Conservation (phyloP, 2,329 filamentous ascomycete genomes). For the Colletotrichum sp. region DNA sequence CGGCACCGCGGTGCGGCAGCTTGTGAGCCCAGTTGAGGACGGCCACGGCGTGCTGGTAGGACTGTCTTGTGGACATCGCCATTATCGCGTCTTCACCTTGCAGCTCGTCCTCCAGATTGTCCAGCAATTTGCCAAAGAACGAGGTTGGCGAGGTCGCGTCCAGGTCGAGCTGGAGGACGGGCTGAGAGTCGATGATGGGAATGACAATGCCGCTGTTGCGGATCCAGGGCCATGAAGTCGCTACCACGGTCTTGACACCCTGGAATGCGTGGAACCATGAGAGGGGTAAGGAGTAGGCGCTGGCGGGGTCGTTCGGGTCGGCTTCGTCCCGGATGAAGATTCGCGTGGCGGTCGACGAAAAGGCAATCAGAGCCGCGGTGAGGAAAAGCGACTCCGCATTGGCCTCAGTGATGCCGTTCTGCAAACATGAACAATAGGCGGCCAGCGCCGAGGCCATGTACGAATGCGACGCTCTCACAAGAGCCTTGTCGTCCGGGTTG, state of each 20-base stretch:
- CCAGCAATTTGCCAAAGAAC: slow-evolving; percentile 67
- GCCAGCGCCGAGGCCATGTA: slow-evolving; percentile 69
- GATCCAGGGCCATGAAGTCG: slow-evolving; percentile 69
- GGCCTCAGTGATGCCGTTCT: slow-evolving; percentile 58
- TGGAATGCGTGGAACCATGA: slow-evolving; percentile 73
- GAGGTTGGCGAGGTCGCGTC: slow-evolving; percentile 53
- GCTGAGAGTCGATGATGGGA: slow-evolving; percentile 68
- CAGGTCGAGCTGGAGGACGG: slow-evolving; percentile 65
- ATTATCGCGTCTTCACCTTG: slow-evolving; percentile 30
- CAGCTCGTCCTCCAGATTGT: slow-evolving; percentile 63
- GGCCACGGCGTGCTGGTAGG: slow-evolving; percentile 68
- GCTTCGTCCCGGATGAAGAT: slow-evolving; percentile 65
- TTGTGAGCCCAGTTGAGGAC: slow-evolving; percentile 71
- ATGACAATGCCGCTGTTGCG: slow-evolving; percentile 61
- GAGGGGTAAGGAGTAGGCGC: slow-evolving; percentile 62
- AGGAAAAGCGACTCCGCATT: slow-evolving; percentile 70
- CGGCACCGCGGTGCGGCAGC: slow-evolving; percentile 62
- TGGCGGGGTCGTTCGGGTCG: slow-evolving; percentile 41
- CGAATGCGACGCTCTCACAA: slow-evolving; percentile 67
- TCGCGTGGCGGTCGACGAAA: slow-evolving; percentile 69
- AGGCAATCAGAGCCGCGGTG: slow-evolving; percentile 68
- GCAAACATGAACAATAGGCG: slow-evolving; percentile 63
- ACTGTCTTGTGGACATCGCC: slow-evolving; percentile 51
- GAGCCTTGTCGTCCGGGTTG: slow-evolving; percentile 60
- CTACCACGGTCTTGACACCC: slow-evolving; percentile 69